These are phyloP conservation scores for Elaeis guineensis DNA, from an alignment of 176 grass and related monocot genomes.

Conservation along the genomic window DNA sequence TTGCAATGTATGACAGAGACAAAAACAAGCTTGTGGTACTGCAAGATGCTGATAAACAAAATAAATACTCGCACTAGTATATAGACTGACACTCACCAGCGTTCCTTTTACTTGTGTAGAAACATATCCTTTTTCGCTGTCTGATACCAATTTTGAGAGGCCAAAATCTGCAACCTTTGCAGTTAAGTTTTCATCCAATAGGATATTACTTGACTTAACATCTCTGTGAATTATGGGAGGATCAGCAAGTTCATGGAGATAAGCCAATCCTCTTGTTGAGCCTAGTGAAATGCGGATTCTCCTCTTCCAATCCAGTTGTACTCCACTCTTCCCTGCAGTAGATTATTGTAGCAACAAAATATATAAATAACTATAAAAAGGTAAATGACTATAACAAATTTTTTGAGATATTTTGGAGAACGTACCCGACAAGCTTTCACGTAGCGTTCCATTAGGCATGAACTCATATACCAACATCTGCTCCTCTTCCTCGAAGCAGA, in stretches of 20 bases:
- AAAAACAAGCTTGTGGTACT: no score
- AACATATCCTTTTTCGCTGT: slow-evolving; percentile 65
- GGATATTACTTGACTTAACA: slow-evolving; percentile 92
- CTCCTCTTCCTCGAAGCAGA: slow-evolving; percentile 93
- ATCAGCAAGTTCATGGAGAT: slow-evolving; percentile 92
- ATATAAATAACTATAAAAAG: neutral
- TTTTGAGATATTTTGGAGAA: neutral
- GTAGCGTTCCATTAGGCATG: slow-evolving; percentile 65
- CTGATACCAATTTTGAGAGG: slow-evolving; percentile 67
- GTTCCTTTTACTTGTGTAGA: slow-evolving; percentile 94
- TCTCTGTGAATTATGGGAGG: slow-evolving; percentile 96
- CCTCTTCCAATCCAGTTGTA: slow-evolving; percentile 77
- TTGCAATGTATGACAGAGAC: no score
- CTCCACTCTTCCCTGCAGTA: slow-evolving; percentile 66
- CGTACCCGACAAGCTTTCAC: slow-evolving; percentile 65
- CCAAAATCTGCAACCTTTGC: slow-evolving; percentile 98
- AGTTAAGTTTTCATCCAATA: slow-evolving; percentile 84
- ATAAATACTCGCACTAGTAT: neutral
- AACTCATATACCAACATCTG: slow-evolving; percentile 98
- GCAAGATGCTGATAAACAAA: slow-evolving; percentile 2
- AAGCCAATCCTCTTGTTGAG: slow-evolving; percentile 69
- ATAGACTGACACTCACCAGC: slow-evolving; percentile 27
- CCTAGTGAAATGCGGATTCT: slow-evolving; percentile 63
- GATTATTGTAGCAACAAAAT: neutral
- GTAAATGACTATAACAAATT: neutral